These are phyloP conservation scores for Bondarzewia mesenterica DNA, from an alignment of 1,284 basidiomycete species.

Conservation along the genomic window DNA sequence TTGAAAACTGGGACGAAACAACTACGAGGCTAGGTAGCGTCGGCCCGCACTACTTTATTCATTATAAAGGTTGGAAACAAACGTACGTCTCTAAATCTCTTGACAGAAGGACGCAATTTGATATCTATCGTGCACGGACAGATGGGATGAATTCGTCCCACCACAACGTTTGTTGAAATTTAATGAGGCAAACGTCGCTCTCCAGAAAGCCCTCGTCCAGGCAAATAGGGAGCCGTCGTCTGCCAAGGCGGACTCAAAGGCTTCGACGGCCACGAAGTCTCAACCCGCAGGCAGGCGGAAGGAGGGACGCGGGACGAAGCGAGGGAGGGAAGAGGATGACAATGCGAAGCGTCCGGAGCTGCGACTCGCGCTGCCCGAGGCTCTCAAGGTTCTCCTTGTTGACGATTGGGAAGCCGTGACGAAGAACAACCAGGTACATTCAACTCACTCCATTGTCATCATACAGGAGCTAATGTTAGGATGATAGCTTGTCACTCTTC, in stretches of 20 bases:
- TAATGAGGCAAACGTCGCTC: constrained; percentile 78
- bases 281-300: constrained; percentile 38
- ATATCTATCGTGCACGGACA: neutral
- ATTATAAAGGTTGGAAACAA: constrained; percentile 99
- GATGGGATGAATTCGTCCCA: constrained; percentile 64
- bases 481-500: constrained; percentile 74
- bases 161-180: constrained; percentile 77
- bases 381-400: constrained; percentile 83
- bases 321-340: constrained; percentile 63
- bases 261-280: constrained; percentile 18
- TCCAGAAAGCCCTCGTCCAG: constrained; percentile 57
- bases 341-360: constrained; percentile 77
- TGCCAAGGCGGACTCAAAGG: constrained; percentile 27
- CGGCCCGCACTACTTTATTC: constrained; percentile 89
- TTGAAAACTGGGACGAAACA: constrained; percentile 67
- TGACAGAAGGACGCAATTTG: neutral
- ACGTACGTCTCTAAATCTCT: constrained; percentile 59
- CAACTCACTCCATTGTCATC: neutral
- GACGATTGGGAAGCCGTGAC: constrained; percentile 99
- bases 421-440: constrained; percentile 77
- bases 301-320: constrained; percentile 51
- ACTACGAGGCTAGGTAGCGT: constrained; percentile 57
- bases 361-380: constrained; percentile 85
- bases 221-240: constrained; percentile 26
- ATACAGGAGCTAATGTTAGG: neutral